Evolutionary conservation across 1,284 basidiomycete species (phyloP).

Genomic region (Sphaerobolus stellatus): DNA sequence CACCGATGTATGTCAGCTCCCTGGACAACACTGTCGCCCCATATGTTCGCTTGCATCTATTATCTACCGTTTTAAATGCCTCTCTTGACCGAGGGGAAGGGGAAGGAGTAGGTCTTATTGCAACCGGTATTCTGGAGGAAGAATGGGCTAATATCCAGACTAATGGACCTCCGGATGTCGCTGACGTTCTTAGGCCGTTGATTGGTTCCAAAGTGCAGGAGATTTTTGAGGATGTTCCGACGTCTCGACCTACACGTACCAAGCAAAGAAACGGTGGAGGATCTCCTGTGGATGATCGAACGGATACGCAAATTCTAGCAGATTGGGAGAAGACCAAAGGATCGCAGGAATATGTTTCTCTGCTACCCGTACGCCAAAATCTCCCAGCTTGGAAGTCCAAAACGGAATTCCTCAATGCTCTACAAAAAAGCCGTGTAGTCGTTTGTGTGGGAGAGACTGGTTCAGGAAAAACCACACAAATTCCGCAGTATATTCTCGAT

Average conservation of each 20-base stretch:
- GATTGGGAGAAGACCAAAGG: constrained; percentile 51
- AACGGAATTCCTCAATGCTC: constrained; percentile 59
- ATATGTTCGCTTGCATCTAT: constrained; percentile 83
- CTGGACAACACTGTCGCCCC: constrained; percentile 44
- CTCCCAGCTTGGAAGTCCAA: constrained; percentile 78
- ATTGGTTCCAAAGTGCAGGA: constrained; percentile 1
- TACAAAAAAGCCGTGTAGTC: constrained; percentile 67
- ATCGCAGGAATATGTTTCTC: constrained; percentile 52
- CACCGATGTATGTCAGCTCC: constrained; percentile 78
- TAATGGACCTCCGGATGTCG: constrained; percentile 71
- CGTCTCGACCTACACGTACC: background rate
- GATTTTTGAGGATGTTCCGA: constrained; percentile 16
- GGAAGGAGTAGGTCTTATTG: constrained; percentile 73
- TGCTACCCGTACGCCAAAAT: constrained; percentile 57
- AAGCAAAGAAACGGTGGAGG: background rate
- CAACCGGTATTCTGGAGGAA: constrained; percentile 74
- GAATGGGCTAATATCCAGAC: constrained; percentile 66
- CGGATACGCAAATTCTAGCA: constrained; percentile 52
- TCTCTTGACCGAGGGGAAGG: constrained; percentile 54
- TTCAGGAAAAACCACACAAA: constrained; percentile 90
- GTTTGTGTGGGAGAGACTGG: constrained; percentile 88
- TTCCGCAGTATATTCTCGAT: constrained; percentile 89
- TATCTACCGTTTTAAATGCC: constrained; percentile 37
- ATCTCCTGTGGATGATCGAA: constrained; percentile 40
- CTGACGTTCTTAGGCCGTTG: constrained; percentile 60